Conservation (phyloP, 805 yeast genomes). For the Monosporozyma aerobia region DNA sequence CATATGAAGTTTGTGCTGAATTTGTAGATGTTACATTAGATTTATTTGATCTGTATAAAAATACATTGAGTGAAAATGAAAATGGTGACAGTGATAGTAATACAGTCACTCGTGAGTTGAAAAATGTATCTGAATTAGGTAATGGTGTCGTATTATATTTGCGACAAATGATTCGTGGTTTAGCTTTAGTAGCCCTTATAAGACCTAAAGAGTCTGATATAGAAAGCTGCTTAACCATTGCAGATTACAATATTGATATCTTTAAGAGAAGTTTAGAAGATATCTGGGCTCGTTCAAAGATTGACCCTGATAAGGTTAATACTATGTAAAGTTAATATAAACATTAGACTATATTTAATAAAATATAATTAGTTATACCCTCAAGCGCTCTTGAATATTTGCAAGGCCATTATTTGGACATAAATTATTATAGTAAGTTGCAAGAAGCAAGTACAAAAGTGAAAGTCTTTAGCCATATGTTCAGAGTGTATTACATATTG, state of each 20-base stretch:
- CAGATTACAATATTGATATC: conserved; percentile 81
- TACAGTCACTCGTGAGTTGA: conserved; percentile 33
- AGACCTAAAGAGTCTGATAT: conserved; percentile 51
- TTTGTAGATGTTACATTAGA: conserved; percentile 92
- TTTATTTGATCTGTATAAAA: conserved; percentile 59
- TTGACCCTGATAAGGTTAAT: conserved; percentile 3
- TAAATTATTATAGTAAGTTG: conserved; percentile 3
- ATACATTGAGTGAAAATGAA: background rate
- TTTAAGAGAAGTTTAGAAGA: conserved; percentile 69
- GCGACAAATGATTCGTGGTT: conserved; percentile 85
- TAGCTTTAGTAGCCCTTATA: conserved; percentile 82
- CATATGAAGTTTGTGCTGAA: conserved; percentile 94
- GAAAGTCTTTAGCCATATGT: too few relatives aligned
- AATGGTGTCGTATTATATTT: conserved; percentile 79
- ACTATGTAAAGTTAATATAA: background rate
- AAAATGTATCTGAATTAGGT: conserved; percentile 65
- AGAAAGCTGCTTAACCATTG: conserved; percentile 48
- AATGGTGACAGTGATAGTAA: background rate
- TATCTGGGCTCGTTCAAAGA: conserved; percentile 37
- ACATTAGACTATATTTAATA: background rate
- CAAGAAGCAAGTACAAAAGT: too few relatives aligned
- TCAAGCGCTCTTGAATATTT: conserved; percentile 21
- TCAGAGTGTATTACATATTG: too few relatives aligned
- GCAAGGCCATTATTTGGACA: conserved; percentile 23
- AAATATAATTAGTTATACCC: conserved; percentile 3